Percentiles rank a stretch among this genome's conserved stretches.
Conservation (phyloP, 2,329 filamentous ascomycete genomes). For the Fusarium xyrophilum region DNA sequence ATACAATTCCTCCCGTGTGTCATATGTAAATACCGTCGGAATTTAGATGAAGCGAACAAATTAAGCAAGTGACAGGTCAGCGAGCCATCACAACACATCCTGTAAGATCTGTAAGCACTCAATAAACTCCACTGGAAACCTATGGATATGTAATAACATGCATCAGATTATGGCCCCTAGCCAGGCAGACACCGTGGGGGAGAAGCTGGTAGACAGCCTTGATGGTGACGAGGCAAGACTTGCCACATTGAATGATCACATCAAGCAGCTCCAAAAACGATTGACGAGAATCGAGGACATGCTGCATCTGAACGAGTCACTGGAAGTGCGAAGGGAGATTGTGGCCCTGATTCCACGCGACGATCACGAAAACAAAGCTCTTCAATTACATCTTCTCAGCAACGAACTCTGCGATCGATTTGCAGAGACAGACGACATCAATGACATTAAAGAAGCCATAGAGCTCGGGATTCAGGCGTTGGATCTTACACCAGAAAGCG, state of each 20-base stretch:
- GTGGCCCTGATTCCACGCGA: neutral
- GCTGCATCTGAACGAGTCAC: neutral
- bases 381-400: neutral
- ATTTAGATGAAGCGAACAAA: no score
- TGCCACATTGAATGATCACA: neutral
- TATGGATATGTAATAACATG: no score
- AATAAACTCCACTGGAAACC: no score
- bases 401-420: neutral
- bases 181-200: no score
- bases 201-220: no score
- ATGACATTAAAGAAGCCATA: neutral
- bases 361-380: neutral
- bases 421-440: neutral
- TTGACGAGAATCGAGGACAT: neutral
- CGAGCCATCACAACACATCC: no score
- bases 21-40: no score
- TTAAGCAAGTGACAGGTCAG: no score
- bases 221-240: no score
- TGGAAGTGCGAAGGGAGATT: neutral
- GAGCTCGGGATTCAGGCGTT: neutral
- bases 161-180: no score
- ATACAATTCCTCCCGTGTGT: no score
- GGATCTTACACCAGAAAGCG: neutral
- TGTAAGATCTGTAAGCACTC: no score
- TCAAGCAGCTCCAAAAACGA: neutral